Evolutionary conservation across 176 grass and related monocot species (phyloP).

Genomic region (Musa beccarii): DNA sequence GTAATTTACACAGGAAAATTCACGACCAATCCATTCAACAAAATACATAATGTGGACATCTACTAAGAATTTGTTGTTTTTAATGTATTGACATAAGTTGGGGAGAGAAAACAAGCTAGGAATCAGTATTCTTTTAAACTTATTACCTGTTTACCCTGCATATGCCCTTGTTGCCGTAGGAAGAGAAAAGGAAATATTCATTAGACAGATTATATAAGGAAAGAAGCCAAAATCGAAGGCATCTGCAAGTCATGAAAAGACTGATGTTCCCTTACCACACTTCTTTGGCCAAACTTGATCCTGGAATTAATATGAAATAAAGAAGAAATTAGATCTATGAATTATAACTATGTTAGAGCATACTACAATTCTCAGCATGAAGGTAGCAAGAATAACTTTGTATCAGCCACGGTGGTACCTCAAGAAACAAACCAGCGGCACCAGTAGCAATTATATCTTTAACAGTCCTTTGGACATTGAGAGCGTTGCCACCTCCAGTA

Average conservation of each 20-base stretch:
- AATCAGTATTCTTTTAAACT: neutral
- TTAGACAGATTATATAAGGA: neutral
- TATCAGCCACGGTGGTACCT: constrained; percentile 12
- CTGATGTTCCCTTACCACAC: constrained; percentile 32
- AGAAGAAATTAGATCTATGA: constrained; percentile 6
- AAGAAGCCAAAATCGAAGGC: neutral
- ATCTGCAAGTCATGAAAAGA: neutral
- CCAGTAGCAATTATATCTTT: constrained; percentile 39
- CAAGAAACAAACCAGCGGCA: constrained; percentile 46
- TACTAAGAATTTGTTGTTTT: too few relatives aligned
- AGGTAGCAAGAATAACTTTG: neutral
- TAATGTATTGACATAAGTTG: too few relatives aligned
- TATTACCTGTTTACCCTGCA: constrained; percentile 43
- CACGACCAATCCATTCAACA: too few relatives aligned
- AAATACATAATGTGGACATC: too few relatives aligned
- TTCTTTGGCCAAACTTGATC: constrained; percentile 56
- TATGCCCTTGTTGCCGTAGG: constrained; percentile 26
- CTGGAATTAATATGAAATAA: constrained; percentile 12
- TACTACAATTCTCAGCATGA: neutral
- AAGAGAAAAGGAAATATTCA: neutral
- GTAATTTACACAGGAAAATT: neutral
- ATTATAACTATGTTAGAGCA: neutral
- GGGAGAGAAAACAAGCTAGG: neutral
- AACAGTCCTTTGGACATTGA: constrained; percentile 39
- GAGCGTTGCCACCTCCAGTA: constrained; percentile 40